Base-by-base conservation (phyloP, 768 basidiomycete genomes). In the Psilocybe cyanescens region DNA sequence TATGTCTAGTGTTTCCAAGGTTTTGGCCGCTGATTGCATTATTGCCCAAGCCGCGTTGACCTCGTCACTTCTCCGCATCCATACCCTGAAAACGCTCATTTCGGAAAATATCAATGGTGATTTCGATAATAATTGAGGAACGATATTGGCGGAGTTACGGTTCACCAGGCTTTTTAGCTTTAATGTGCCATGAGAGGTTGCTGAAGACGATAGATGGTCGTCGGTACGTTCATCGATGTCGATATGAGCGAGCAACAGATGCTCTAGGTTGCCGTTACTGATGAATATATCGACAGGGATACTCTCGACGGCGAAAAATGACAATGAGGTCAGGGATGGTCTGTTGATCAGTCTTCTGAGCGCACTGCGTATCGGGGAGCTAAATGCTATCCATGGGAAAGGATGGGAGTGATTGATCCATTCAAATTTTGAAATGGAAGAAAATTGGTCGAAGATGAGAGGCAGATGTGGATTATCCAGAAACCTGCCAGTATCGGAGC, bases 41-140 rank as follows among this genome's bases (percentile, higher is more conserved):
- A 61, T 19, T 2, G 41, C 52, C 63, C 63, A 58, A 1, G 56
- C 52, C 19, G 37, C 56, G 17, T 11, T 19, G 6, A 58, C 59
- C 33, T 61, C 59, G 3, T 51, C 46, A n/a, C 41, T 33, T n/a
- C 51, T 53, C 28, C 59, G 56, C 59, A 64, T 58, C 63, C 63
- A 64, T 4, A 60, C 37, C 37, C 47, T 19, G 0, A 64, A 47
- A 17, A 4, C 12, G 2, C 52, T 44, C 29, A 64, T 31, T 16
- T 11, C 30, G 4, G 46, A 64, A 44, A 58, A 52, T 35, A 31
- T 46, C 17, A 11, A 30, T 4, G 51, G 16, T n/a, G 57, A 58
- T 29, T 53, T 11, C 2, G 49, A 35, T n/a, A 54, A 47, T 45
- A 60, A 33, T 39, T 50, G 51, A 29, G 49, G 30, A 29, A 39